Evolutionary conservation across 208 protist genomes (phyloP).

Genomic region (Acanthamoeba sp.): DNA sequence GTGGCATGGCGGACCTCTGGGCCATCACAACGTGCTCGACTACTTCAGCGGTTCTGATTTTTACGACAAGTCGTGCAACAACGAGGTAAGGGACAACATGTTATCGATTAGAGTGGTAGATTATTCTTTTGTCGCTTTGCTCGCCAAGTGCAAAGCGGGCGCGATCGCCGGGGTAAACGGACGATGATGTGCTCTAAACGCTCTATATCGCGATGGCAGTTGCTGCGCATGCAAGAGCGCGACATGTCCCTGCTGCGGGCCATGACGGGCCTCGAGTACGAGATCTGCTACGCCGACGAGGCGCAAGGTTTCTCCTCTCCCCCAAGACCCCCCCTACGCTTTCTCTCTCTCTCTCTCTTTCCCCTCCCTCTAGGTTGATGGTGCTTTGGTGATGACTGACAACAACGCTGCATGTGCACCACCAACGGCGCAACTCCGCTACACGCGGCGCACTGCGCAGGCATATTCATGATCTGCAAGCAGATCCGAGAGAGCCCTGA

Average conservation of each 20-base stretch:
- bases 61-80: constrained; percentile 70
- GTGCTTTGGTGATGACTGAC: too few relatives aligned
- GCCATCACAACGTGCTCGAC: constrained; percentile 33
- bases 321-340: background rate
- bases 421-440: too few relatives aligned
- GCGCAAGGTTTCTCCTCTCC: background rate
- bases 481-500: constrained; percentile 61
- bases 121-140: too few relatives aligned
- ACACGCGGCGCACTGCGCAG: background rate
- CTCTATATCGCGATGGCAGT: background rate
- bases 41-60: constrained; percentile 52
- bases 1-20: constrained; percentile 13
- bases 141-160: too few relatives aligned
- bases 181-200: background rate
- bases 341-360: background rate
- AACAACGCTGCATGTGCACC: too few relatives aligned
- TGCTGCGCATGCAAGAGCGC: constrained; percentile 58
- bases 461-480: constrained; percentile 45
- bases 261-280: constrained; percentile 62
- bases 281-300: constrained; percentile 56
- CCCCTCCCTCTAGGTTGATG: background rate
- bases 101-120: background rate
- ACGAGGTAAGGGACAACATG: background rate
- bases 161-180: too few relatives aligned
- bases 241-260: constrained; percentile 50